Evolutionary conservation across 2,329 filamentous ascomycete genomes (phyloP), one percentile per base, ranked within the genome.

Genomic region (Calonectria honghensis): DNA sequence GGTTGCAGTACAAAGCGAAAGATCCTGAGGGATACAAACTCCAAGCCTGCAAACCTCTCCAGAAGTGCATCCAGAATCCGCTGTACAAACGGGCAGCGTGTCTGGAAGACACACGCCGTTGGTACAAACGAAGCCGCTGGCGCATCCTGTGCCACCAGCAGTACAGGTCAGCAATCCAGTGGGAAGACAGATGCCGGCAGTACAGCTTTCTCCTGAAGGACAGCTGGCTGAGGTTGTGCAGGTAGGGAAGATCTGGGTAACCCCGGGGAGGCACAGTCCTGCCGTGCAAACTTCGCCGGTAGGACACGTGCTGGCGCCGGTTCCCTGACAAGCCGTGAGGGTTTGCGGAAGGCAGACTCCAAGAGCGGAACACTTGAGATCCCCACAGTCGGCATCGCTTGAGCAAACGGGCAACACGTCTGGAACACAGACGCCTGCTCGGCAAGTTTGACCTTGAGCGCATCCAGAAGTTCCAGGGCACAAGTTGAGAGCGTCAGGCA

Each of bases 21-120:
- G 61, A 7, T 57, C 39, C 9, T 52, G 35, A 18, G 69, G 69
- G 32, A 71, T 48, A 45, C 69, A 72, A 11, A 68, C 68, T 6
- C 68, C 68, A 13, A 24, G 57, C 20, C 57, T 35, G 6, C 35
- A 67, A 20, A 64, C 59, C 2, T 54, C 6, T n/a, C 41, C 51
- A 4, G 51, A 7, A 2, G 1, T 39, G 20, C 71, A 73, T 18
- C 54, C 50, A 5, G 20, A 20, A 11, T 52, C 54, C 24, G 51
- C 29, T 6, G 35, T 32, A 37, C 72, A 73, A 6, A 41, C 9
- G 1, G 67, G 27, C 0, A 73, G 32, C 3, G 39, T 16, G 7
- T n/a, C 54, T 1, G 71, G 71, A 20, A 73, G 57, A 48, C 71
- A 73, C 4, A 65, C 37, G 20, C 71, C 71, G 35, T 65, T 51